These are phyloP conservation scores for Termitomyces sp. DNA, from an alignment of 768 basidiomycete genomes.

Conservation along the genomic window DNA sequence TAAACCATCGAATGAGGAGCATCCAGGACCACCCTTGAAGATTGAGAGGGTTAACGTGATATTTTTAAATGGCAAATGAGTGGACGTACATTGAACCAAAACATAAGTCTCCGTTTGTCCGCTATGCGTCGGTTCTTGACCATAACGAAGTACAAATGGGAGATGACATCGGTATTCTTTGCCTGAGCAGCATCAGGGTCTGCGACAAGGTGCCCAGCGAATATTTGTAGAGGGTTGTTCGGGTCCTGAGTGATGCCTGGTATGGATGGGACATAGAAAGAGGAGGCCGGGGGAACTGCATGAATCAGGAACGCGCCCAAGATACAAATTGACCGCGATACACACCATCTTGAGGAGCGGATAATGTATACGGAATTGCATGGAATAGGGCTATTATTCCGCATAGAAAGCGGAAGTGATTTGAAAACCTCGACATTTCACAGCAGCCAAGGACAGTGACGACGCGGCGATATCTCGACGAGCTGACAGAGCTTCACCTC, in stretches of 20 bases:
- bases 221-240: conserved; percentile 72
- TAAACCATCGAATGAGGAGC: conserved; percentile 94
- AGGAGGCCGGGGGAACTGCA: conserved; percentile 73
- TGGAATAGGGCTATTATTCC: conserved; percentile 12
- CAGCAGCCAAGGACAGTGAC: neutral
- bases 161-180: conserved; percentile 55
- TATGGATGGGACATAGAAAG: conserved; percentile 76
- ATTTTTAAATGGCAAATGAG: neutral
- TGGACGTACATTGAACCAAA: conserved; percentile 95
- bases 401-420: conserved; percentile 11
- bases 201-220: conserved; percentile 81
- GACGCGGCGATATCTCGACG: neutral
- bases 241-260: conserved; percentile 76
- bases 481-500: neutral
- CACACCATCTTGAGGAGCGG: conserved; percentile 41
- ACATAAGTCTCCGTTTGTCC: conserved; percentile 87
- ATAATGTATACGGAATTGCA: conserved; percentile 10
- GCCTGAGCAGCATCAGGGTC: conserved; percentile 59
- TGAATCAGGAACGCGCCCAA: conserved; percentile 2
- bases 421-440: conserved; percentile 10
- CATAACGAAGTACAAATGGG: conserved; percentile 88
- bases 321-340: neutral
- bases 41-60: neutral
- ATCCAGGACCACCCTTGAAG: conserved; percentile 88
- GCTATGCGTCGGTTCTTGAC: conserved; percentile 82